Evolutionary conservation across 2,329 filamentous ascomycete species (phyloP), one percentile per base, ranked within the genome.

Genomic region (Alternaria sp.): DNA sequence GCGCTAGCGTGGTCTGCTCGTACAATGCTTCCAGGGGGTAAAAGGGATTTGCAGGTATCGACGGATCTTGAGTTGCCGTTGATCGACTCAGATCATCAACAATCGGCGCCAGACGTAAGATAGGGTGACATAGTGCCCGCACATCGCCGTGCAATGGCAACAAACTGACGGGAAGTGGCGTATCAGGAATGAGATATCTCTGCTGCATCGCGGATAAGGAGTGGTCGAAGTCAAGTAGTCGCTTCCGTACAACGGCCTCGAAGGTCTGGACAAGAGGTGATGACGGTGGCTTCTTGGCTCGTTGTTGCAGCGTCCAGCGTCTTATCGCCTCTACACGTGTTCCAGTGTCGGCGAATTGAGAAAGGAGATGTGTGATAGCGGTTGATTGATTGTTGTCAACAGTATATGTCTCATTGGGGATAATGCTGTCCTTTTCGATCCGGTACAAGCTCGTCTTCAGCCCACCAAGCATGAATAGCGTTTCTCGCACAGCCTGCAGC

Each of bases 401-500:
- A 20, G 72, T 69, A 69, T 82, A 82, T 58, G 75, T 75, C 23
- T 78, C 71, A 54, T 82, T 80, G 45, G 83, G 58, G 5, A 67
- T 67, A 6, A 76, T 68, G 37, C 73, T 75, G 30, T 66, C 60
- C 30, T 57, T 75, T 69, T 82, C 78, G 68, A 73, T 66, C 10
- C 69, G 60, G 71, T 94, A 97, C 1, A 97, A 75, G 2, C 89
- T 90, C 3, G 92, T 95, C 6, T 89, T 87, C 5, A 96, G 82
- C 1, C 94, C 94, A 58, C 89, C 87, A 0, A 98, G 85, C 92
- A 97, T 96, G 72, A 93, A 95, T 0, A 97, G 83, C 0, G 89
- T 87, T 74, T 98, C 94, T 51, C 93, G 88, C 25, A 94, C 82
- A 11, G 90, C 83, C 67, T 94, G 89, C 2, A 92, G 82, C 75